Base-by-base conservation (phyloP, 352 stramenopile species). In the Phytophthora sp. region DNA sequence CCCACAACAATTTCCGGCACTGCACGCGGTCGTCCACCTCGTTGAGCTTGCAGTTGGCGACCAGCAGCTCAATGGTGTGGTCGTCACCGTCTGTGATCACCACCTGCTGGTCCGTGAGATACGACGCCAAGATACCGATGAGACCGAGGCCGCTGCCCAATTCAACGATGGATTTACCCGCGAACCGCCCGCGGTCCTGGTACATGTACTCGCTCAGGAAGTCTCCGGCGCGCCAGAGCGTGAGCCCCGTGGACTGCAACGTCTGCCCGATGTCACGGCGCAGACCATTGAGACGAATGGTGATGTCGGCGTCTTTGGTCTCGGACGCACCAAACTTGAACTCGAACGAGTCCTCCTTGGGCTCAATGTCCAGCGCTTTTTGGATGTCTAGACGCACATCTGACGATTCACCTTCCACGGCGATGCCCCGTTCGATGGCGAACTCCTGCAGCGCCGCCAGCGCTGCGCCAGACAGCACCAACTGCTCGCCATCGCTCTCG, bases 201-300 rank as follows among this genome's bases (percentile, higher is more conserved):
- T 77, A 86, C 74, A 89, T 85, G 57, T 69, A 89, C 26, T 82
- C 73, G 29, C 77, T 85, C 16, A 89, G 47, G 49, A 89, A 86
- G 50, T 89, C 80, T 16, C 80, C 80, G 3, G 80, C 80, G 11
- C 73, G 80, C 80, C 80, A 89, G 33, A 89, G 69, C 24, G 80
- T 89, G 20, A 89, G 77, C 0, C 79, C 80, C 23, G 80, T 89
- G 41, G 77, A 86, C 47, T 89, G 71, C 47, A 89, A 49, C 44
- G 80, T 89, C 70, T 89, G 80, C 4, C 80, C 80, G 46, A 89
- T 86, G 59, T 89, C 80, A 21, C 80, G 66, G 24, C 80, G 77
- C 29, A 89, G 55, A 2, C 80, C 80, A 38, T 86, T 78, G 33
- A 89, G 76, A 7, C 65, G 69, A 46, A 89, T 82, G 31, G 60